Base-by-base conservation (phyloP, 305 asterid genomes). In the Salvia sclarea region DNA sequence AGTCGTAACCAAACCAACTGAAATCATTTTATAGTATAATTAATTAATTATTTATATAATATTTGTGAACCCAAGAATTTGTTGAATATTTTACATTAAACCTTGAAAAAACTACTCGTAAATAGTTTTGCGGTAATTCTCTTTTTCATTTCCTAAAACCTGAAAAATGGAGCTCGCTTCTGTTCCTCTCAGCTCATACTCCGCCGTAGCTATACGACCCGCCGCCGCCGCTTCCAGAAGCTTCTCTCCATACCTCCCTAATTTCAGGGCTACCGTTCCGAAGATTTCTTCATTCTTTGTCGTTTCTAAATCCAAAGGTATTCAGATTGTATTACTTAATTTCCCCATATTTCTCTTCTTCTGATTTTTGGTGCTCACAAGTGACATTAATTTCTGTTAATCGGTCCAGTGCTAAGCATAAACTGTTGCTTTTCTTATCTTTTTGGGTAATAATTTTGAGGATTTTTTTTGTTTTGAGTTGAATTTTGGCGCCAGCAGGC, bases 101-200 rank as follows among this genome's bases (percentile, higher is more conserved):
- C 33, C 2, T 28, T 13, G 18, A 43, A 13, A 16, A 43, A 13
- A 9, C 0, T 18, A 43, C n/a, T n/a, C n/a, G 47, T 41, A 12
- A 12, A 41, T 4, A 28, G 52, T 2, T 52, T 22, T 20, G 25
- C 56, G 11, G 30, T 49, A 49, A 49, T 49, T 49, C n/a, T 21
- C 13, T 5, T 24, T 13, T 54, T 5, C 14, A n/a, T n/a, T 16
- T 57, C 24, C 31, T 20, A 6, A 37, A 22, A 8, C 16, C 41
- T n/a, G 24, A 24, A 53, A 54, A 69, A 81, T 75, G 85, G 83
- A 78, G 79, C 54, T 78, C 8, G 74, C 76, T 43, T 78, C 76
- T 52, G 52, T 70, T 68, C 62, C 73, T 55, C 72, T 78, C 25
- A 61, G 22, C 68, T 70, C 81, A 24, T 55, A 62, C 84, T 68